phyloP scores from a whole-genome alignment of 306 rosid species.

The Arachis stenosperma region DNA sequence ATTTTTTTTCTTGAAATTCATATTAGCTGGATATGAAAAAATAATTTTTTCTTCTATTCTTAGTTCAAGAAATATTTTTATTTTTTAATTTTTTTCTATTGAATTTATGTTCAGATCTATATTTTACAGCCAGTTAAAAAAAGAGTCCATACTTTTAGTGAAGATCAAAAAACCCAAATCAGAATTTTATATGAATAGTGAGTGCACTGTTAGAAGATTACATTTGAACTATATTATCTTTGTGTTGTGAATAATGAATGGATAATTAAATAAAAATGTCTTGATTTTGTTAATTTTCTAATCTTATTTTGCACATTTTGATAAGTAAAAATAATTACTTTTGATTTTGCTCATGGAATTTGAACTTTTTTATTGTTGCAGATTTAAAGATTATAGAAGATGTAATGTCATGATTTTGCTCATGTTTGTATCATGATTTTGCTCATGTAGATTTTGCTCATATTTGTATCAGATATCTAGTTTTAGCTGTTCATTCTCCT shows the following conservation, averaged over 20 bases:
- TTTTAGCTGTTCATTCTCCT: constrained; percentile 15
- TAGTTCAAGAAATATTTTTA: constrained; percentile 2
- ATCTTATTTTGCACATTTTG: constrained; percentile 1
- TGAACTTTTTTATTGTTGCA: constrained; percentile 35
- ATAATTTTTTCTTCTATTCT: constrained; percentile 1
- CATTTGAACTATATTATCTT: constrained; percentile 29
- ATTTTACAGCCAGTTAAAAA: constrained; percentile 58
- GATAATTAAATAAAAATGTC: constrained; percentile 17
- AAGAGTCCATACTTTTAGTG: constrained; percentile 66
- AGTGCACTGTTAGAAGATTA: constrained; percentile 46
- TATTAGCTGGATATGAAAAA: constrained; percentile 1
- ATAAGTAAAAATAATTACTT: not conserved
- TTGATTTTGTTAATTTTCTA: constrained; percentile 12
- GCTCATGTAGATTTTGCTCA: no score
- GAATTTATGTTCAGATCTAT: constrained; percentile 25
- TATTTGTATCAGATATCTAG: not conserved
- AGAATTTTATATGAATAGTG: constrained; percentile 77
- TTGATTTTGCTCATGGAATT: constrained; percentile 27
- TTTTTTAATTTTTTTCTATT: constrained; percentile 9
- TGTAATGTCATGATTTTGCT: constrained; percentile 66
- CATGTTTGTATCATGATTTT: not conserved
- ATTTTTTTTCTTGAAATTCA: not conserved
- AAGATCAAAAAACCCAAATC: constrained; percentile 75
- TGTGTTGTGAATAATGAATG: constrained; percentile 9
- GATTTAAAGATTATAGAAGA: constrained; percentile 82